Conservation (phyloP, 768 basidiomycete species). For the Arthromyces matolae region DNA sequence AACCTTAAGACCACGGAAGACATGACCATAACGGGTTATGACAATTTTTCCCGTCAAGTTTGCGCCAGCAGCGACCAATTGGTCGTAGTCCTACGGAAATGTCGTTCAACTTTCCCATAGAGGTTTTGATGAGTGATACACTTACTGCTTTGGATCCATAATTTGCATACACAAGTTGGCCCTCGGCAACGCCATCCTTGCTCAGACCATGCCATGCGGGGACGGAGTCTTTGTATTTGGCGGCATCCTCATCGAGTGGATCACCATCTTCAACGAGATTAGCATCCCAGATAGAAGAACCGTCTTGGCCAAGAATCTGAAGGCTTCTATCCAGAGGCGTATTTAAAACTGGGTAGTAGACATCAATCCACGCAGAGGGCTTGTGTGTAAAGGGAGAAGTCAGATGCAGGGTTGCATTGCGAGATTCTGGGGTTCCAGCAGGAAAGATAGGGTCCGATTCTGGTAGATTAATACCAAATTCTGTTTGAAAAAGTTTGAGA, state of each 20-base stretch:
- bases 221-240: slow-evolving; percentile 60
- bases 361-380: slow-evolving; percentile 78
- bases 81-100: slow-evolving; percentile 37
- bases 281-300: slow-evolving; percentile 59
- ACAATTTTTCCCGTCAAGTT: slow-evolving; percentile 77
- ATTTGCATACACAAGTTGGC: slow-evolving; percentile 71
- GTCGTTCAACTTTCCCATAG: background rate
- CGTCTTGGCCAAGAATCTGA: slow-evolving; percentile 58
- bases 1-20: slow-evolving; percentile 86
- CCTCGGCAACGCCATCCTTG: slow-evolving; percentile 68
- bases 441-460: slow-evolving; percentile 55
- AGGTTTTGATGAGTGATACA: background rate
- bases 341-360: slow-evolving; percentile 87
- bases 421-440: slow-evolving; percentile 66
- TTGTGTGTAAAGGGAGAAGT: slow-evolving; percentile 38
- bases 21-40: slow-evolving; percentile 69
- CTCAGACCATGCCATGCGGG: slow-evolving; percentile 88
- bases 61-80: slow-evolving; percentile 59
- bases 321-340: slow-evolving; percentile 67
- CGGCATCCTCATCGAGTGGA: slow-evolving; percentile 68
- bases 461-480: slow-evolving; percentile 50
- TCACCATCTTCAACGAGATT: slow-evolving; percentile 70
- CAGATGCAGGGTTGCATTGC: slow-evolving; percentile 58
- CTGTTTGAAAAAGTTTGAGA: slow-evolving; percentile 62
- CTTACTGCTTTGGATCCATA: slow-evolving; percentile 65